Conservation (phyloP, 2,329 filamentous ascomycete species). For the Diplodia corticola region DNA sequence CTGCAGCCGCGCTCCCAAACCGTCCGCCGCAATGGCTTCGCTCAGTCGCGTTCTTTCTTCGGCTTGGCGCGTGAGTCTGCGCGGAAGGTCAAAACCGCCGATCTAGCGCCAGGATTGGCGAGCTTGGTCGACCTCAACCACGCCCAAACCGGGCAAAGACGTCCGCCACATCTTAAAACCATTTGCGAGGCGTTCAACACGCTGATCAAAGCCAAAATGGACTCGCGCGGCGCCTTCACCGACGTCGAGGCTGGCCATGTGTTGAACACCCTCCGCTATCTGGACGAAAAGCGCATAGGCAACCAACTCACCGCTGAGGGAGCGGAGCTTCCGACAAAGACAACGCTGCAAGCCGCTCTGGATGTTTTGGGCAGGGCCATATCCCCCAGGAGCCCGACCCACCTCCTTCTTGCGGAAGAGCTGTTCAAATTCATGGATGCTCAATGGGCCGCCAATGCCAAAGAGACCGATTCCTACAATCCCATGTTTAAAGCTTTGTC, state of each 20-base stretch:
- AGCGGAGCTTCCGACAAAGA: background rate
- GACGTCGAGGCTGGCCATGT: conserved; percentile 54
- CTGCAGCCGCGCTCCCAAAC: conserved; percentile 34
- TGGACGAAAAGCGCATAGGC: background rate
- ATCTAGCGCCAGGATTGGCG: conserved; percentile 70
- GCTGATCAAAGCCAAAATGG: background rate
- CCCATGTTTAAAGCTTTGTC: background rate
- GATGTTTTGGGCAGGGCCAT: background rate
- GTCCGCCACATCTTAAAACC: conserved; percentile 64
- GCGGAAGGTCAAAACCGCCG: conserved; percentile 59
- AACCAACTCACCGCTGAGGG: background rate
- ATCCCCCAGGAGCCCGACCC: background rate
- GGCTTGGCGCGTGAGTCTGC: conserved; percentile 62
- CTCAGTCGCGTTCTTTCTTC: conserved; percentile 61
- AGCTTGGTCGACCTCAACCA: conserved; percentile 68
- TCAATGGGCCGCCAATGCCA: background rate
- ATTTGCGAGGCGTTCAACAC: conserved; percentile 57
- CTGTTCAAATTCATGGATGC: background rate
- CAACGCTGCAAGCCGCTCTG: background rate
- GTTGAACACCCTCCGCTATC: conserved; percentile 53
- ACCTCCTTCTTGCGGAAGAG: background rate
- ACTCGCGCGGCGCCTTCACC: background rate
- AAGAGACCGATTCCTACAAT: background rate
- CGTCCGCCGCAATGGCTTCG: conserved; percentile 26
- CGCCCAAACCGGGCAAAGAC: conserved; percentile 61